Base-by-base conservation (phyloP, 768 basidiomycete genomes). In the Tylopilus intermedius region DNA sequence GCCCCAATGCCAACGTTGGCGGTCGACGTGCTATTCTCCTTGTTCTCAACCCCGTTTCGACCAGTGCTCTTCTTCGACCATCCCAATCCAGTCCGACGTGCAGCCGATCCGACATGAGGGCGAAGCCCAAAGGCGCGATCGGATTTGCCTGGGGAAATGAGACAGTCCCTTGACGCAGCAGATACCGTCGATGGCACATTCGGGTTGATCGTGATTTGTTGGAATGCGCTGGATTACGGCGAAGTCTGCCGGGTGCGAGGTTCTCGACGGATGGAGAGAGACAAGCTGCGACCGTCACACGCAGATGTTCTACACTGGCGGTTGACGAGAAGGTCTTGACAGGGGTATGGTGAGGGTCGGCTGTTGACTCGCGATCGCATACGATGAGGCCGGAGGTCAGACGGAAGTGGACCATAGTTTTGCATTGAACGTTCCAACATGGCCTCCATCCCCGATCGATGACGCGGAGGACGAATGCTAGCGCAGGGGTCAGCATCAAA, bases 391-490 rank as follows among this genome's bases (percentile, higher is more conserved):
- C 82, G 79, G 18, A 88, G 75, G 46, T 89, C 86, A 0, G 81
- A 82, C 0, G 89, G 83, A n/a, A 90, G 78, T 5, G 86, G 85
- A 0, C 82, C 80, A 47, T 79, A 90, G 48, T 73, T 86, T 67
- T 86, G 76, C 33, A 87, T 71, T 1, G 88, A 90, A 47, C 88
- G 81, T 49, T 87, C 79, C 1, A 90, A 72, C 50, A 91, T 70
- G 0, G 86, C 87, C 58, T 79, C 79, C 83, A 90, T 90, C 8
- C 78, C 83, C 5, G 75, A 72, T 4, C 79, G 80, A 58, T 87
- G 75, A 3, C 69, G 67, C 3, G 88, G 88, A 27, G 87, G 87
- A 43, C 70, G 67, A 90, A 90, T 2, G 85, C 88, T 89, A 57
- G 18, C 51, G 5, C 35, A 38, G 32, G 24, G 22, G 32, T 58